Evolutionary conservation across 1,284 basidiomycete genomes (phyloP).

Genomic region (Inonotus hispidus): DNA sequence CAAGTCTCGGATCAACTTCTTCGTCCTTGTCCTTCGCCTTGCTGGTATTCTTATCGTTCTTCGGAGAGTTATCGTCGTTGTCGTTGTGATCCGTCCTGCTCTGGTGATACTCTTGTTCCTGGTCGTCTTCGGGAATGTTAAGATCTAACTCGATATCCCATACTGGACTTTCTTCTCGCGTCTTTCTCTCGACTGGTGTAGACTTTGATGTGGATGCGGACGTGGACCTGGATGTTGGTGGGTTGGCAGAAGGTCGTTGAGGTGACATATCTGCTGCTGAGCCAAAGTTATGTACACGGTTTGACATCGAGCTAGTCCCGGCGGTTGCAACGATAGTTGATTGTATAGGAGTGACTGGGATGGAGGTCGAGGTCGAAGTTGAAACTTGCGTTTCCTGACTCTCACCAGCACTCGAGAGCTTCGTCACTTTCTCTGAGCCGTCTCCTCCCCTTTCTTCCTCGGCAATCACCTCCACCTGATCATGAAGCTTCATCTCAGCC

Average conservation of each 20-base stretch:
- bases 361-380: not conserved
- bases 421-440: not conserved
- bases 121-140: conserved; percentile 20
- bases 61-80: too few relatives aligned
- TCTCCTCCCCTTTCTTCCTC: not conserved
- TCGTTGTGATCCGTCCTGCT: too few relatives aligned
- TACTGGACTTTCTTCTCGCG: conserved; percentile 28
- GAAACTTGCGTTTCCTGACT: not conserved
- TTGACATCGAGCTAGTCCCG: too few relatives aligned
- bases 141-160: conserved; percentile 39
- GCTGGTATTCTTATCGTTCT: too few relatives aligned
- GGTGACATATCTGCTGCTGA: conserved; percentile 18
- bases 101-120: too few relatives aligned
- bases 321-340: not conserved
- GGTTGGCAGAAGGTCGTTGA: not conserved
- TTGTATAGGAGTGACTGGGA: not conserved
- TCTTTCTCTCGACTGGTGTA: conserved; percentile 10
- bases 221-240: too few relatives aligned
- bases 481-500: not conserved
- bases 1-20: conserved; percentile 19
- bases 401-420: too few relatives aligned
- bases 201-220: not conserved
- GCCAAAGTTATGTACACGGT: conserved; percentile 11
- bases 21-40: not conserved
- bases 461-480: conserved; percentile 19